Base-by-base conservation (phyloP, 2,329 filamentous ascomycete genomes). In the Massarina eburnea region DNA sequence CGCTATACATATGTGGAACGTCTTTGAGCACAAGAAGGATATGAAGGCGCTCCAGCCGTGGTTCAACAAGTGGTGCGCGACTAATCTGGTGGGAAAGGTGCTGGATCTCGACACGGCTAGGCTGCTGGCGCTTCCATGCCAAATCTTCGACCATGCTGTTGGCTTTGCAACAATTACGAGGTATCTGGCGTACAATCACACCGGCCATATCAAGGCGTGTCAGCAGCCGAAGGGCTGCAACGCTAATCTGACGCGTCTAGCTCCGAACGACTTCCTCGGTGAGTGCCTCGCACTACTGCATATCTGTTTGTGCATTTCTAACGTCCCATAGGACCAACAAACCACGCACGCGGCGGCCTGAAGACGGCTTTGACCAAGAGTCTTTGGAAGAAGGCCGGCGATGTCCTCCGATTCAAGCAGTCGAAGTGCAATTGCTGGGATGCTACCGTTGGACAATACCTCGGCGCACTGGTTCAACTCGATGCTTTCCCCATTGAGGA, bases 131-230 rank as follows among this genome's bases (percentile, higher is more conserved):
- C 58, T 62, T n/a, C 67, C 67, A 0, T 61, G 58, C 42, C 55
- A 57, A 20, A 26, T 48, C 2, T 68, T 70, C 51, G 55, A 66
- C 21, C 53, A 67, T 43, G 56, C 58, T 5, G 15, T 43, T 3
- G 67, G 56, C 2, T 70, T 68, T 30, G 47, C 50, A 0, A 34
- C 35, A 0, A 51, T 57, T 3, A 71, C 65, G 0, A 62, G 59
- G 46, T 61, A 45, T n/a, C 51, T 70, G 1, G 67, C 56, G 1
- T 70, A 71, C 55, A 48, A 67, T 27, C 45, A 45, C 10, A n/a
- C 39, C 7, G 57, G 59, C 5, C 55, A 59, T 24, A 59, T 68
- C 30, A 52, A 45, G n/a, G 65, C 66, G 37, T 10, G 24, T 26
- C 40, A 39, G 4, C 51, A 48, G 3, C 66, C 62, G 3, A 43